Base-by-base conservation (phyloP, 176 grass and related monocot species). In the Raddia guianensis region DNA sequence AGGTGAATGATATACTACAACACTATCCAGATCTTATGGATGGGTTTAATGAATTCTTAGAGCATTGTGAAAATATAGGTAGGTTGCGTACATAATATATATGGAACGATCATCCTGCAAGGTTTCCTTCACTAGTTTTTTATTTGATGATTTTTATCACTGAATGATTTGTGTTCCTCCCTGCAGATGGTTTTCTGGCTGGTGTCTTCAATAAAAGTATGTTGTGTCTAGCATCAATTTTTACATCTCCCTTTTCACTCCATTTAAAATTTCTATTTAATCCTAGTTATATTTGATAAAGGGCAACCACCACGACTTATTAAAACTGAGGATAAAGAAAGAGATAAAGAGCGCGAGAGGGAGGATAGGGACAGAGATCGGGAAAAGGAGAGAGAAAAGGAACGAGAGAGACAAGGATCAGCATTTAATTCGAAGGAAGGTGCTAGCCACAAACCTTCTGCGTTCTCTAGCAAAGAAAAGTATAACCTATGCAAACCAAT, bases 1-100 rank as follows among this genome's bases (percentile, higher is more conserved):
- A 99, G 96, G 90, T 94, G 60, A 84, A 81, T 7, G 96, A 87
- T 76, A 92, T 99, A 81, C 90, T 99, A 74, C 90, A 82, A 56
- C 89, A 91, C 66, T 83, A 93, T 77, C 96, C 86, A 67, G 92
- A 99, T 91, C 92, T 99, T 66, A 86, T 91, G 90, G 92, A 91
- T 83, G 96, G 90, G 57, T 99, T 99, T 70, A 99, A 91, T 59
- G 86, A 99, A 82, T 93, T 99, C 86, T 93, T 97, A 61, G 80
- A 90, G 20, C 90, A 93, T 77, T 91, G 96, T 43, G 87, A 92
- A 66, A 95, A 93, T 78, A 91, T 91, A 81, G 88, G 95, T 98
- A 82, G 5, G n/a, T 50, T 1, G 14, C 42, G 14, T 49, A 52
- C 18, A 51, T 83, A 7, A 59, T 49, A 48, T 14, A 44, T 72